Evolutionary conservation across 148 eudicot species (phyloP), one percentile per base, ranked within the genome.

Genomic region (Vaccinium macrocarpon): DNA sequence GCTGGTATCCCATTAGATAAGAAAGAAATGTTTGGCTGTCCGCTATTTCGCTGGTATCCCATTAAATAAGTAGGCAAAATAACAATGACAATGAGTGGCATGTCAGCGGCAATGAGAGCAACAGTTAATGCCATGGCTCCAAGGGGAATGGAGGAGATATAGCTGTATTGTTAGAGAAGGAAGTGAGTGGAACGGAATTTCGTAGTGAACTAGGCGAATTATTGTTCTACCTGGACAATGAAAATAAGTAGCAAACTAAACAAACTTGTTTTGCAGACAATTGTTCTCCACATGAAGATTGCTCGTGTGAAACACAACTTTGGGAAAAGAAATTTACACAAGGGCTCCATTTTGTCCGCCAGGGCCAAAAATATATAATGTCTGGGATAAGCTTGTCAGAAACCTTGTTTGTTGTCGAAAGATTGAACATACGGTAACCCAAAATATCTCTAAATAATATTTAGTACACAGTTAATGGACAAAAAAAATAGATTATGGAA

Each of bases 281-380:
- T 78, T 8, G 78, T 48, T 78, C 59, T 52, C 27, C 61, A 78
- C 21, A 23, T 25, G 15, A 15, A 8, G 52, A n/a, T 50, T n/a
- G 52, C 52, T 76, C 35, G 25, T 13, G 25, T 6, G n/a, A 2
- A 77, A 78, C 12, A 72, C 48, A 3, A 53, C 57, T 52, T 15
- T 16, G 38, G 76, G 49, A 38, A 38, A 72, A 38, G 18, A 51
- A 78, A n/a, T 0, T 50, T 38, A n/a, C 59, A 25, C 38, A 9
- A 78, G 80, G 13, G 56, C 29, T 42, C 21, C 80, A 78, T 78
- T 52, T 52, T 51, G 79, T 76, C n/a, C 18, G 79, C 27, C 25
- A 19, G 53, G 51, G 10, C 13, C 7, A 29, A 48, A 42, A 76
- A 76, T 27, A 14, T 27, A 14, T 48, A 3, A 21, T 15, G 53